Percentiles rank a stretch among this genome's conserved stretches.
Conservation (phyloP, 1,284 basidiomycete genomes). For the Marasmius oreades region DNA sequence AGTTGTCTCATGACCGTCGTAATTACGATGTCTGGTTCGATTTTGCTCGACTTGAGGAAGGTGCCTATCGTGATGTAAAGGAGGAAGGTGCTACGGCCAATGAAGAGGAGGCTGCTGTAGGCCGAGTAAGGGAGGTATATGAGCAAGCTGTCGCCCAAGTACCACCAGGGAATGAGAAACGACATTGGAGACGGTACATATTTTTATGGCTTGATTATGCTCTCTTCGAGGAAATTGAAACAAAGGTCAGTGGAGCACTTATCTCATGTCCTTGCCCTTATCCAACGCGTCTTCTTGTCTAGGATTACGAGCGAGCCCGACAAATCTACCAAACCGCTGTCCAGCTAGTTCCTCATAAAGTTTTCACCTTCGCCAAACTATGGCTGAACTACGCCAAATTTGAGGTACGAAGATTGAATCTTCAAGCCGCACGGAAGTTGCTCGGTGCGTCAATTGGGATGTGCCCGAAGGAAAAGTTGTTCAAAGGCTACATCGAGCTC, state of each 20-base stretch:
- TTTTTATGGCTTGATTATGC: constrained; percentile 98
- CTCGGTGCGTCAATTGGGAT: constrained; percentile 91
- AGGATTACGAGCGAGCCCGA: constrained; percentile 83
- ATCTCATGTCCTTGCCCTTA: constrained; percentile 1
- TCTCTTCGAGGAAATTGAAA: constrained; percentile 95
- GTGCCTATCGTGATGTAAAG: constrained; percentile 70
- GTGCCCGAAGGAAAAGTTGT: constrained; percentile 92
- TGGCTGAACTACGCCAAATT: constrained; percentile 93
- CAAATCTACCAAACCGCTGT: constrained; percentile 93
- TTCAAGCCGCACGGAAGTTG: constrained; percentile 85
- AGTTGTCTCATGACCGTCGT: constrained; percentile 80
- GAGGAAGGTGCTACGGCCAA: constrained; percentile 74
- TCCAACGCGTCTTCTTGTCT: not conserved
- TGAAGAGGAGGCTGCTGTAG: constrained; percentile 55
- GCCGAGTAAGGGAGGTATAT: constrained; percentile 88
- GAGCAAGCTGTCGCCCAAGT: constrained; percentile 96
- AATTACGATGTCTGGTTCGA: constrained; percentile 99
- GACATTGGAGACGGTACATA: constrained; percentile 95
- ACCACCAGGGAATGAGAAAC: constrained; percentile 84
- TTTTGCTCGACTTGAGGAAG: constrained; percentile 91
- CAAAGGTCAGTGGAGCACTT: constrained; percentile 51
- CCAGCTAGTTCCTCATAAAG: constrained; percentile 89
- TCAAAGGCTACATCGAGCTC: constrained; percentile 92
- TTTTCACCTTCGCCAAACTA: constrained; percentile 96
- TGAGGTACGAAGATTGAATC: constrained; percentile 83